phyloP scores from a whole-genome alignment of 106 monocot genomes.

The Platanthera guangdongensis region DNA sequence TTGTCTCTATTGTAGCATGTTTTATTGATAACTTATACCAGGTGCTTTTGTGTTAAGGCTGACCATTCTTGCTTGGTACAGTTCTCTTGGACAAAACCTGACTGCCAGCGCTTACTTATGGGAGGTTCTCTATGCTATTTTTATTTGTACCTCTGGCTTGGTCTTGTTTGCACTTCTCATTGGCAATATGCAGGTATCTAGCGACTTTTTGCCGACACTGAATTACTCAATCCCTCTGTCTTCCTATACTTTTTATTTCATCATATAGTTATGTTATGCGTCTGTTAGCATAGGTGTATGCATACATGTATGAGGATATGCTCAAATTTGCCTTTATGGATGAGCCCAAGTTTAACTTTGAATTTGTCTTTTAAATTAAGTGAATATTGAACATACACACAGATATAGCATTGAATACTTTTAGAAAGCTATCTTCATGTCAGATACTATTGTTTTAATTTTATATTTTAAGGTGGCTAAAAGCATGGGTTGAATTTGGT shows the following conservation, averaged over 20 bases:
- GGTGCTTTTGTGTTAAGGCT: not conserved
- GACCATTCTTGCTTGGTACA: conserved; percentile 19
- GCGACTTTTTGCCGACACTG: not conserved
- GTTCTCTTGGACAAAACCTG: conserved; percentile 88
- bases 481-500: not conserved
- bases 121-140: conserved; percentile 79
- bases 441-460: no score
- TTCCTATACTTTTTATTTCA: not conserved
- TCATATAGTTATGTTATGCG: not conserved
- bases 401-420: no score
- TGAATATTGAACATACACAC: no score
- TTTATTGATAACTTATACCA: not conserved
- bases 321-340: not conserved
- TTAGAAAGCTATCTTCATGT: no score
- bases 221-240: not conserved
- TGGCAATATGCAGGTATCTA: conserved; percentile 83
- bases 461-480: not conserved
- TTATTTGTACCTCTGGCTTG: conserved; percentile 61
- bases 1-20: not conserved
- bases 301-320: not conserved
- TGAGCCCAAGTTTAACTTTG: not conserved
- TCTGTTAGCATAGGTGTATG: not conserved
- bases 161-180: conserved; percentile 91
- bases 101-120: conserved; percentile 55
- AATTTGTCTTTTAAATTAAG: not conserved